A percentile compares a stretch with the other conserved stretches of the same genome.
Conservation (phyloP, 2,329 filamentous ascomycete genomes). For the Westerdykella aurantiaca region DNA sequence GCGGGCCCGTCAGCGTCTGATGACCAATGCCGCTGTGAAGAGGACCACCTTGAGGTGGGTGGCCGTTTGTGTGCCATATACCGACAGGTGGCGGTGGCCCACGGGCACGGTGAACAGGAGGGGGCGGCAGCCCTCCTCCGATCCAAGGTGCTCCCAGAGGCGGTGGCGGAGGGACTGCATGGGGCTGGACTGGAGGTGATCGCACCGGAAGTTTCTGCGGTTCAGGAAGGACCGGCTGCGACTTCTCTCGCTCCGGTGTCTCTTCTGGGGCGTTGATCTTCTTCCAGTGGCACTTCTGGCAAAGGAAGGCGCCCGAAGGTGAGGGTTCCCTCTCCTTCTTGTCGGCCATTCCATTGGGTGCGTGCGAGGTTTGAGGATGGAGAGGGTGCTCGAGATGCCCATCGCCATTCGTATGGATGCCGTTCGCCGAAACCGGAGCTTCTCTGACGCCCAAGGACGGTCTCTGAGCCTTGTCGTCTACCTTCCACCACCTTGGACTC, state of each 20-base stretch:
- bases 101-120: conserved; percentile 7
- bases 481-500: conserved; percentile 57
- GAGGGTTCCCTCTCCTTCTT: no score
- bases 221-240: conserved; percentile 20
- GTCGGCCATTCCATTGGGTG: conserved; percentile 10
- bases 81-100: conserved; percentile 25
- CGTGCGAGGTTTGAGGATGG: not conserved
- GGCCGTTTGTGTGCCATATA: conserved; percentile 26
- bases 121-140: conserved; percentile 13
- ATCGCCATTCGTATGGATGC: conserved; percentile 15
- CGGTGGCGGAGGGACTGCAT: conserved; percentile 15
- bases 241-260: conserved; percentile 25
- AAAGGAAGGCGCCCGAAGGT: conserved; percentile 32
- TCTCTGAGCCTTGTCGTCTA: conserved; percentile 16
- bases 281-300: conserved; percentile 47
- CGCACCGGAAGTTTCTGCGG: conserved; percentile 32
- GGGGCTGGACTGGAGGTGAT: conserved; percentile 27
- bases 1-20: conserved; percentile 10
- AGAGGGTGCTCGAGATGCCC: conserved; percentile 12
- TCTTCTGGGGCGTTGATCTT: conserved; percentile 35
- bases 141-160: conserved; percentile 20
- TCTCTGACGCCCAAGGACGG: conserved; percentile 12
- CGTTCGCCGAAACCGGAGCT: conserved; percentile 18
- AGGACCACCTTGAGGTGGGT: conserved; percentile 15
- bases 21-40: conserved; percentile 30